These are phyloP conservation scores for Neofusicoccum laricinum DNA, from an alignment of 2,329 filamentous ascomycete genomes.

Conservation along the genomic window DNA sequence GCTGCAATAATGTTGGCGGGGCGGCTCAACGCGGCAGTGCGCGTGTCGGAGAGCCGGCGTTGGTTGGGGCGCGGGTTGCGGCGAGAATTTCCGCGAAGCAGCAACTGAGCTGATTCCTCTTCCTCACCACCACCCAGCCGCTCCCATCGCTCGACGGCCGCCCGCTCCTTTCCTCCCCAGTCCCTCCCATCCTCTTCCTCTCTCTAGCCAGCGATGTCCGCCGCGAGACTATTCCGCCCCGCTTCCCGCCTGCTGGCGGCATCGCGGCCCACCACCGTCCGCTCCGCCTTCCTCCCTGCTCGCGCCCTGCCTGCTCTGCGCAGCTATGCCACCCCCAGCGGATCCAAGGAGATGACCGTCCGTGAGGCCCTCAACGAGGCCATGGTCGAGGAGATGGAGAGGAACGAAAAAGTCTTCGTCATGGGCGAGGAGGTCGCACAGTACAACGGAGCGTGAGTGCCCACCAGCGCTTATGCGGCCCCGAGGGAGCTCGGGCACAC, in stretches of 20 bases:
- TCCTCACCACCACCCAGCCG: constrained; percentile 10
- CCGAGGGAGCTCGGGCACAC: background rate
- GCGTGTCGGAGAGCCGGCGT: constrained; percentile 9
- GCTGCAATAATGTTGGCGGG: background rate
- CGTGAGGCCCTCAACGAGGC: constrained; percentile 97
- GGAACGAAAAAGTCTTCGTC: constrained; percentile 91
- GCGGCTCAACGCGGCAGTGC: constrained; percentile 9
- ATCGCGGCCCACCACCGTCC: constrained; percentile 49
- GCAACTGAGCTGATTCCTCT: constrained; percentile 12
- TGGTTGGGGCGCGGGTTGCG: constrained; percentile 2
- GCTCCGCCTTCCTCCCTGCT: constrained; percentile 53
- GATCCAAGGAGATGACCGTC: constrained; percentile 90
- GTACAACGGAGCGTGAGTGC: constrained; percentile 86
- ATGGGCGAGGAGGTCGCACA: constrained; percentile 98
- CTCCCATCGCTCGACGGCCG: constrained; percentile 1
- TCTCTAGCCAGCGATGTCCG: constrained; percentile 47
- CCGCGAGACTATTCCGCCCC: constrained; percentile 62
- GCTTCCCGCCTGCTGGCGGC: constrained; percentile 61
- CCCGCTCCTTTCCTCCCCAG: background rate
- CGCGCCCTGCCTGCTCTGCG: constrained; percentile 48
- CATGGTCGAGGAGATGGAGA: constrained; percentile 93
- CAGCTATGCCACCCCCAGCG: constrained; percentile 57
- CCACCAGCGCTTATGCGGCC: constrained; percentile 4
- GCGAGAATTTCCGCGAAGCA: constrained; percentile 15
- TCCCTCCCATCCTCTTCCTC: background rate